Percentiles rank a stretch among this genome's conserved stretches.
Evolutionary conservation across 1,284 basidiomycete species (phyloP).

Genomic region (Cryptococcus jaspeensis): DNA sequence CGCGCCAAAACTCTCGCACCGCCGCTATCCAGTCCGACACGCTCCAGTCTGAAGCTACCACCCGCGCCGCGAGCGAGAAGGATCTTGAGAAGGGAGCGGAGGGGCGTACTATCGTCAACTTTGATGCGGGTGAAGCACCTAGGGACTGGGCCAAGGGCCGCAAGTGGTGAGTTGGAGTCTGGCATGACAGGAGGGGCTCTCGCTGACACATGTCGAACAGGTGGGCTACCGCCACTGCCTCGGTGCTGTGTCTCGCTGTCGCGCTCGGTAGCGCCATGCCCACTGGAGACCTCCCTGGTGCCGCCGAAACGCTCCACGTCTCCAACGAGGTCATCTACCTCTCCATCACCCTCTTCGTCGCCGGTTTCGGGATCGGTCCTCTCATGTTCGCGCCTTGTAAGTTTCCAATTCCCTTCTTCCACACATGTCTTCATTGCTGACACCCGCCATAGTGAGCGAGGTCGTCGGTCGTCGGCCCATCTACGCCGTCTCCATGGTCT

Average conservation of each 20-base stretch:
- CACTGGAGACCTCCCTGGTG: slow-evolving; percentile 50
- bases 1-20: not conserved
- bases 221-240: slow-evolving; percentile 33
- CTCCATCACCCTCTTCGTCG: slow-evolving; percentile 54
- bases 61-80: slow-evolving; percentile 1
- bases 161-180: slow-evolving; percentile 32
- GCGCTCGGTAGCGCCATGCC: slow-evolving; percentile 54
- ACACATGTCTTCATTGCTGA: not conserved
- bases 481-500: slow-evolving; percentile 50
- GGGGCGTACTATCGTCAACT: slow-evolving; percentile 31
- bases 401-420: slow-evolving; percentile 4
- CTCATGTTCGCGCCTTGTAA: slow-evolving; percentile 49
- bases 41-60: not conserved
- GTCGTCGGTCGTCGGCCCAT: slow-evolving; percentile 48
- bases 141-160: slow-evolving; percentile 34
- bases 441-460: slow-evolving; percentile 31
- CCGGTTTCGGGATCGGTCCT: slow-evolving; percentile 53
- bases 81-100: slow-evolving; percentile 22
- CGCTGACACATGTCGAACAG: slow-evolving; percentile 9
- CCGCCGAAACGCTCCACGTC: slow-evolving; percentile 46
- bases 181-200: not conserved
- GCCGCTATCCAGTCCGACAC: not conserved
- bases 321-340: slow-evolving; percentile 49
- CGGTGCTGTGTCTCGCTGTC: slow-evolving; percentile 37
- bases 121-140: slow-evolving; percentile 34